Evolutionary conservation across 371 early-diverging fungal species (phyloP).

Genomic region (Mycotypha africana): DNA sequence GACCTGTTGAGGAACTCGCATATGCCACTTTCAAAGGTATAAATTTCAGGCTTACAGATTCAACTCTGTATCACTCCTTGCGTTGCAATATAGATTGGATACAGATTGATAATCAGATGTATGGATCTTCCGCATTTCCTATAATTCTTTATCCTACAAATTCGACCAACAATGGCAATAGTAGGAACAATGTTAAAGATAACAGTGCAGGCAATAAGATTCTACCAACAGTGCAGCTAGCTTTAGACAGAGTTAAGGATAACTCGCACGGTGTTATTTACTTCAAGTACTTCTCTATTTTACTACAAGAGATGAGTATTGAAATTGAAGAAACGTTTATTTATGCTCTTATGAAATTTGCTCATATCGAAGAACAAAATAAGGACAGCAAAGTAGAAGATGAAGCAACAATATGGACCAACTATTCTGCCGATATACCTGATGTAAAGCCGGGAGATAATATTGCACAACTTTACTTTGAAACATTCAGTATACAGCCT

Average conservation of each 20-base stretch:
- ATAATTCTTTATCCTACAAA: constrained; percentile 91
- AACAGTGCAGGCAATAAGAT: no score
- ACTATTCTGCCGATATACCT: constrained; percentile 62
- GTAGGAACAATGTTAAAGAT: constrained; percentile 1
- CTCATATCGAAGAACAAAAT: constrained; percentile 61
- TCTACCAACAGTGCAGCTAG: constrained; percentile 61
- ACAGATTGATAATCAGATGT: constrained; percentile 93
- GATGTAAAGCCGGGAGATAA: constrained; percentile 64
- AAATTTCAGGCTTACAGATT: constrained; percentile 69
- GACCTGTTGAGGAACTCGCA: constrained; percentile 75
- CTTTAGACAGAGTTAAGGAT: constrained; percentile 76
- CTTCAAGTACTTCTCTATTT: constrained; percentile 83
- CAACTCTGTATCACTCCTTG: constrained; percentile 67
- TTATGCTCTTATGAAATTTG: constrained; percentile 79
- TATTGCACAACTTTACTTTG: constrained; percentile 84
- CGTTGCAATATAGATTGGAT: constrained; percentile 83
- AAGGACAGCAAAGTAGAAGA: not conserved
- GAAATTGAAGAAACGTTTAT: constrained; percentile 92
- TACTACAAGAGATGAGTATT: constrained; percentile 89
- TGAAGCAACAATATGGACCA: constrained; percentile 28
- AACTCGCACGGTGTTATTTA: constrained; percentile 84
- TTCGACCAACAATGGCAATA: constrained; percentile 56
- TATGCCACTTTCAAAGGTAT: constrained; percentile 77
- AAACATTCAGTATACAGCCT: constrained; percentile 91
- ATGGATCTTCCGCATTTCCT: constrained; percentile 74